Evolutionary conservation across 73 alveolate genomes (phyloP).

Genomic region (Paramecium primaurelia): DNA sequence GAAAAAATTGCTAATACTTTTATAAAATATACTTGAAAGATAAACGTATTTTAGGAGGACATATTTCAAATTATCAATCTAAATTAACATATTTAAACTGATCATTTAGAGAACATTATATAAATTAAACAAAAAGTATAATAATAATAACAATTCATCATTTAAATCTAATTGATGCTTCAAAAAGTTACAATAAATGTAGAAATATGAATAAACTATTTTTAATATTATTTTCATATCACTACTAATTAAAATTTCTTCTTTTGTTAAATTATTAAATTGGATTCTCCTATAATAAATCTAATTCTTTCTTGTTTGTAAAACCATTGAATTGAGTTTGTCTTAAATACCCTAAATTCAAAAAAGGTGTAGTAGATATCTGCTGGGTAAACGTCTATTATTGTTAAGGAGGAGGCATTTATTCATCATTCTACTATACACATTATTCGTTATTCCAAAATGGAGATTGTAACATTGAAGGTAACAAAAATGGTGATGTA

Average conservation of each 20-base stretch:
- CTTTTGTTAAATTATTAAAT: not conserved
- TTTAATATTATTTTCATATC: not conserved
- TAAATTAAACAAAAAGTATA: not conserved
- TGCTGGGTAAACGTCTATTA: not conserved
- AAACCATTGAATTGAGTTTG: not conserved
- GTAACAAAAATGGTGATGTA: not conserved
- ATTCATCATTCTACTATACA: not conserved
- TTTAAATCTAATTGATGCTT: not conserved
- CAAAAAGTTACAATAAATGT: not conserved
- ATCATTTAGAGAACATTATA: too few relatives aligned
- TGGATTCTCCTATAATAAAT: constrained; percentile 23
- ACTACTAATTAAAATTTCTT: constrained; percentile 9
- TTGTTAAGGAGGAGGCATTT: not conserved
- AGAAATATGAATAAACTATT: not conserved
- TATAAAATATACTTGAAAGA: too few relatives aligned
- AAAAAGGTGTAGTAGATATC: constrained; percentile 11
- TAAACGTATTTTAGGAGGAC: too few relatives aligned
- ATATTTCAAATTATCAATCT: too few relatives aligned
- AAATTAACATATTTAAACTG: too few relatives aligned
- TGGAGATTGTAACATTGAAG: not conserved
- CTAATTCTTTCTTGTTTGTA: not conserved
- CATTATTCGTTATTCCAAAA: not conserved
- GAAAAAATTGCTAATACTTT: too few relatives aligned
- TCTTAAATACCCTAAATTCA: not conserved
- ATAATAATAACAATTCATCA: not conserved